Evolutionary conservation across 768 basidiomycete genomes (phyloP).

Genomic region (Termitomyces sp.): DNA sequence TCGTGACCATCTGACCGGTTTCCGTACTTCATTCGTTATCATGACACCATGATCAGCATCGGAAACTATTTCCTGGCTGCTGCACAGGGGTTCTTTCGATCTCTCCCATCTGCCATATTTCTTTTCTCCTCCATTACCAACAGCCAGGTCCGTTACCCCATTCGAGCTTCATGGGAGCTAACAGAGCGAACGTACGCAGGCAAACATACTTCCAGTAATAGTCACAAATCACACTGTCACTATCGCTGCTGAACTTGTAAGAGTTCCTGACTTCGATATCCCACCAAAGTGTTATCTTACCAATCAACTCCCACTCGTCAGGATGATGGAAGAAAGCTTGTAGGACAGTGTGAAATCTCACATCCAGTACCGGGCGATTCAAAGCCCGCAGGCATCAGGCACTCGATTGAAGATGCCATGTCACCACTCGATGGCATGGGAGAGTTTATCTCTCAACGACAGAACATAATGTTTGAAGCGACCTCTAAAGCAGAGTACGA

Average conservation of each 20-base stretch:
- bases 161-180: slow-evolving; percentile 10
- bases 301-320: slow-evolving; percentile 19
- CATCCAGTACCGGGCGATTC: slow-evolving; percentile 55
- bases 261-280: slow-evolving; percentile 28
- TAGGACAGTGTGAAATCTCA: slow-evolving; percentile 93
- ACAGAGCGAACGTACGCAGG: slow-evolving; percentile 30
- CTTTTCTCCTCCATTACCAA: slow-evolving; percentile 89
- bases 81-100: slow-evolving; percentile 86
- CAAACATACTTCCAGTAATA: slow-evolving; percentile 84
- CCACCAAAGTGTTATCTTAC: slow-evolving; percentile 1
- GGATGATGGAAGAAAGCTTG: slow-evolving; percentile 72
- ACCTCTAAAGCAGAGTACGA: slow-evolving; percentile 48
- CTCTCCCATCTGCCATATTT: slow-evolving; percentile 90
- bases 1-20: slow-evolving; percentile 2
- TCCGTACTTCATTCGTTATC: neutral
- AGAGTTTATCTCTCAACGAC: slow-evolving; percentile 36
- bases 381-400: slow-evolving; percentile 24
- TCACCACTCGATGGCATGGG: slow-evolving; percentile 54
- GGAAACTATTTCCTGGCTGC: slow-evolving; percentile 92
- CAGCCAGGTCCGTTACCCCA: slow-evolving; percentile 41
- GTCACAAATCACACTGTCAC: slow-evolving; percentile 96
- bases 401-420: slow-evolving; percentile 26
- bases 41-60: slow-evolving; percentile 38
- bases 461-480: slow-evolving; percentile 66
- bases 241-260: slow-evolving; percentile 80